Evolutionary conservation across 2,329 filamentous ascomycete genomes (phyloP).

Genomic region (Fulvia fulva): DNA sequence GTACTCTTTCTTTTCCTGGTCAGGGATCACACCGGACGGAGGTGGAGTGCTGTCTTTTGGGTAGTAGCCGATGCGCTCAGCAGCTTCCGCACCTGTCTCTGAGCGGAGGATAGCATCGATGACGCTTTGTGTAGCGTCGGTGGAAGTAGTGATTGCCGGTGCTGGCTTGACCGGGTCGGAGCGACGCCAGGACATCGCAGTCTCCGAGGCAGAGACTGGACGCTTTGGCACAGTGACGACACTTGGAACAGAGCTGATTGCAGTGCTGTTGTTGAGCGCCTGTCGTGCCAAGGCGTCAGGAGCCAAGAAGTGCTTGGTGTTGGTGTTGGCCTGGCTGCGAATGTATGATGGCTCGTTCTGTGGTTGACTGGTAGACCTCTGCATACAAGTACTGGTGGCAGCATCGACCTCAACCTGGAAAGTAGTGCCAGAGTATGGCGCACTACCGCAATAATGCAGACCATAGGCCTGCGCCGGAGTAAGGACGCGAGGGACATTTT

Average conservation of each 20-base stretch:
- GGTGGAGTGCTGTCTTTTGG: conserved; percentile 19
- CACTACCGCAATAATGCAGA: conserved; percentile 31
- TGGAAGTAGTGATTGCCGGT: neutral
- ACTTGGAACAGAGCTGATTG: neutral
- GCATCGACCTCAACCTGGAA: conserved; percentile 23
- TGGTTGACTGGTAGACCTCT: conserved; percentile 19
- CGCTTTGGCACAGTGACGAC: conserved; percentile 6
- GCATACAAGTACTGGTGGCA: conserved; percentile 3
- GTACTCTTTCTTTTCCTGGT: conserved; percentile 63
- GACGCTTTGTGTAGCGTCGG: conserved; percentile 22
- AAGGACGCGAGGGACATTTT: conserved; percentile 36
- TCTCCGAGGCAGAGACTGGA: conserved; percentile 21
- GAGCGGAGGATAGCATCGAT: conserved; percentile 32
- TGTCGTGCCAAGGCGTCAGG: conserved; percentile 25
- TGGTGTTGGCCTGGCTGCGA: conserved; percentile 15
- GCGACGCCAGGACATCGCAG: conserved; percentile 25
- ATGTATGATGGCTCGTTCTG: conserved; percentile 10
- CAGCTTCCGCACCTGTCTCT: conserved; percentile 24
- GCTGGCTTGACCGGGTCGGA: conserved; percentile 7
- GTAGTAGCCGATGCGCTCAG: conserved; percentile 29
- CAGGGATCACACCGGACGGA: conserved; percentile 38
- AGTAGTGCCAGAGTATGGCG: conserved; percentile 22
- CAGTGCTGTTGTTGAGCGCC: conserved; percentile 11
- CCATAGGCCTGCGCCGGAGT: conserved; percentile 28
- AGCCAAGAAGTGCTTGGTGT: conserved; percentile 18